These are phyloP conservation scores for Petunia hybrid DNA, from an alignment of 305 asterid genomes.

Conservation along the genomic window DNA sequence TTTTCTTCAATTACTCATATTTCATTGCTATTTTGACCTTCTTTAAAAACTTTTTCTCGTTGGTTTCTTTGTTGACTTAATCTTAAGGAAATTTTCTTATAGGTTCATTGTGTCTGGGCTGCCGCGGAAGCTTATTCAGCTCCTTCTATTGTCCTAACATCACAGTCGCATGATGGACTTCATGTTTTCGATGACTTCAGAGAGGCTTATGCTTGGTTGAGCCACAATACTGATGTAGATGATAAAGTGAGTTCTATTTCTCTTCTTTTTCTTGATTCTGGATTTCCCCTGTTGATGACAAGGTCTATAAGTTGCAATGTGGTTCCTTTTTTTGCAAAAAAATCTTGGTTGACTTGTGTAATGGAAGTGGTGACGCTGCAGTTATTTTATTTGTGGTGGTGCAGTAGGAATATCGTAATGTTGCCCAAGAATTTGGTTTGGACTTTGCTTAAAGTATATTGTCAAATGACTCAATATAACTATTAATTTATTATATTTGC, in stretches of 20 bases:
- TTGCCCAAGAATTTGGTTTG: conserved; percentile 6
- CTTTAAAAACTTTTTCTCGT: not conserved
- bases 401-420: not conserved
- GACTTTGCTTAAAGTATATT: not conserved
- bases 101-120: conserved; percentile 99
- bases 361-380: not conserved
- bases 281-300: too few species aligned
- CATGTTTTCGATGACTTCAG: conserved; percentile 99
- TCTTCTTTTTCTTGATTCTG: too few species aligned
- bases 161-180: conserved; percentile 85
- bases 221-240: conserved; percentile 98
- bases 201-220: conserved; percentile 98
- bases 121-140: conserved; percentile 99
- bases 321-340: not conserved
- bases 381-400: conserved; percentile 19
- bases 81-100: conserved; percentile 36
- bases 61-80: conserved; percentile 20
- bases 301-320: not conserved
- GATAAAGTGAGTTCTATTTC: conserved; percentile 72
- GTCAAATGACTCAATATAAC: not conserved
- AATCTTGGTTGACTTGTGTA: not conserved
- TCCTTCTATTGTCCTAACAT: conserved; percentile 93
- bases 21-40: not conserved
- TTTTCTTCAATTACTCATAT: conserved; percentile 8
- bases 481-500: not conserved